Evolutionary conservation across 2,329 filamentous ascomycete species (phyloP), one percentile per base, ranked within the genome.

Genomic region (Fusarium chuoi): DNA sequence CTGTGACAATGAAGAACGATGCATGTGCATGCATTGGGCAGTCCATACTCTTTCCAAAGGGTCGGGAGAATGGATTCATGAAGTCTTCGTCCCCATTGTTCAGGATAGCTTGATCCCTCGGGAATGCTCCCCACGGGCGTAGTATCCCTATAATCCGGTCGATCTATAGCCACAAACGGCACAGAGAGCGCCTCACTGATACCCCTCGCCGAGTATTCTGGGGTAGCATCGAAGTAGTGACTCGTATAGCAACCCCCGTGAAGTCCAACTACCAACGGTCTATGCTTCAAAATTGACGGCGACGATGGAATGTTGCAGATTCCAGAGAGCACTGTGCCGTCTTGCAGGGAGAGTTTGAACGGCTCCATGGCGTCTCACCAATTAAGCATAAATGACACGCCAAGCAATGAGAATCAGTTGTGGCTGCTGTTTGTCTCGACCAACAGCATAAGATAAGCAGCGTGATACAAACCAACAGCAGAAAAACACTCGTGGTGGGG

Each of bases 101-200:
- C 49, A 7, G 62, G 70, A 42, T 77, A 77, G 54, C 63, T 70
- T 1, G 75, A 77, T 38, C 59, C 72, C 13, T 70, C 26, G 11
- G 65, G 72, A 28, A 77, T 58, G 4, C 60, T 36, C 7, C 56
- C 48, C 6, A 77, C 46, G 12, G 75, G 63, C 13, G 70, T 74
- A 20, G 75, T 62, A 8, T 63, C 63, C 22, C 41, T 64, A 62
- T 77, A 77, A 30, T 71, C 62, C 2, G 75, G 74, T 22, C 75
- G 74, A 62, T 77, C 70, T 58, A 77, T 74, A 26, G 75, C 70
- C 20, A 77, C 60, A 45, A 77, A 77, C 0, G 75, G 74, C 11
- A 77, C 65, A 6, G 60, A 71, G 0, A 77, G 63, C 3, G 67
- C 42, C 52, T 66, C 58, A 63, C 75, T 77, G 26, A 62, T 48